Evolutionary conservation across 1,284 basidiomycete genomes (phyloP), one percentile per base, ranked within the genome.

Genomic region (Microbotryomycetes sp.): DNA sequence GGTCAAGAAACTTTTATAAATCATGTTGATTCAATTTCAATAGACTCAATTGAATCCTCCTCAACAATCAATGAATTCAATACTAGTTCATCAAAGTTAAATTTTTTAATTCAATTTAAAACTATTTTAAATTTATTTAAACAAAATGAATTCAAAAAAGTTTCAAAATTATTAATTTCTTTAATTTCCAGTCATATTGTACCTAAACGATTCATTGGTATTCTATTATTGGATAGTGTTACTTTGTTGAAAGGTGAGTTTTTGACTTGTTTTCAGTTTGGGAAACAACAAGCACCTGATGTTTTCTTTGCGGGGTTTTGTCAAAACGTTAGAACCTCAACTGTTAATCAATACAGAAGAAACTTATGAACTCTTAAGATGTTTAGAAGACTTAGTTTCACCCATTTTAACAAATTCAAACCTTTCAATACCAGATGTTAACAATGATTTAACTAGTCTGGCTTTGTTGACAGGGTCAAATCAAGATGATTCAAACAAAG

Each of bases 321-420:
- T n/a, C n/a, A n/a, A n/a, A n/a, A n/a, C n/a, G 32, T 3, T 67
- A 78, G 79, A 76, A 55, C 56, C 71, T 19, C 75, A 76, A 14
- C 73, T 77, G 26, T 67, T 77, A 12, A 68, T 80, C 58, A 63
- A 71, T 2, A 68, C 76, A 2, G 63, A 72, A 15, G 75, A 76
- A 52, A 79, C 78, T 1, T 78, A 76, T 52, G 78, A 79, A 59
- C 72, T 80, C 23, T 71, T 80, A 58, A 71, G 77, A 2, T 70
- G 76, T 19, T 64, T 79, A n/a, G 77, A 80, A 59, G 77, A 79
- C 31, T 71, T 79, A 23, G 69, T 73, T 6, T 58, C 68, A 1
- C 67, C 68, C 22, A 60, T 70, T 46, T 54, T 58, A 23, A 31
- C 56, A 6, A 50, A 49, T 46, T 59, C 60, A 2, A n/a, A n/a